phyloP scores from a whole-genome alignment of 148 eudicot species.

The Arctostaphylos glauca region DNA sequence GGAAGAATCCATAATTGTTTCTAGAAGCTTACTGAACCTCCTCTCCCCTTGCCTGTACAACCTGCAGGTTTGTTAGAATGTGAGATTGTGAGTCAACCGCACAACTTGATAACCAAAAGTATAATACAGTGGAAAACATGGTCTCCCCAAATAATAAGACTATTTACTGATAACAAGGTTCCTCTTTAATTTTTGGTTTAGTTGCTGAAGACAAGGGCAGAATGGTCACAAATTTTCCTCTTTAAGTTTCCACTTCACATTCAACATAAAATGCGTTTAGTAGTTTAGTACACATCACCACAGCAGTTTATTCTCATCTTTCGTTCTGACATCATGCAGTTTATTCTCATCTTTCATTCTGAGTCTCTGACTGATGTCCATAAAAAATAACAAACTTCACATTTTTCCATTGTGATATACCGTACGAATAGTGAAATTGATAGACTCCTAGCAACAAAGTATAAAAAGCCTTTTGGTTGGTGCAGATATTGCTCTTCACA shows the following conservation, averaged over 20 bases:
- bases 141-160: slow-evolving; percentile 8
- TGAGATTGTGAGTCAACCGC: background rate
- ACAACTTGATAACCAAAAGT: background rate
- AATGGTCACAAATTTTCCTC: background rate
- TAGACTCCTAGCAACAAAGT: slow-evolving; percentile 4
- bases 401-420: background rate
- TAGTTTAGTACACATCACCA: background rate
- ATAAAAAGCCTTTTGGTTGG: background rate
- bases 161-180: background rate
- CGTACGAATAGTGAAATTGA: background rate
- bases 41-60: slow-evolving; percentile 15
- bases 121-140: background rate
- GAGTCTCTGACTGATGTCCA: background rate
- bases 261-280: background rate
- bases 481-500: background rate
- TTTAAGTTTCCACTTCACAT: background rate
- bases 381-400: background rate
- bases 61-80: background rate
- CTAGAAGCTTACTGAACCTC: slow-evolving; percentile 9
- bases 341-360: background rate
- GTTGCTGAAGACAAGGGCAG: background rate
- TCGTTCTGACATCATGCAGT: background rate
- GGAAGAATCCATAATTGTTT: background rate
- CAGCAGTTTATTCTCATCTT: background rate
- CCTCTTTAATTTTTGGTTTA: background rate